Evolutionary conservation across 2,329 filamentous ascomycete species (phyloP).

Genomic region (Cladosporium velox): DNA sequence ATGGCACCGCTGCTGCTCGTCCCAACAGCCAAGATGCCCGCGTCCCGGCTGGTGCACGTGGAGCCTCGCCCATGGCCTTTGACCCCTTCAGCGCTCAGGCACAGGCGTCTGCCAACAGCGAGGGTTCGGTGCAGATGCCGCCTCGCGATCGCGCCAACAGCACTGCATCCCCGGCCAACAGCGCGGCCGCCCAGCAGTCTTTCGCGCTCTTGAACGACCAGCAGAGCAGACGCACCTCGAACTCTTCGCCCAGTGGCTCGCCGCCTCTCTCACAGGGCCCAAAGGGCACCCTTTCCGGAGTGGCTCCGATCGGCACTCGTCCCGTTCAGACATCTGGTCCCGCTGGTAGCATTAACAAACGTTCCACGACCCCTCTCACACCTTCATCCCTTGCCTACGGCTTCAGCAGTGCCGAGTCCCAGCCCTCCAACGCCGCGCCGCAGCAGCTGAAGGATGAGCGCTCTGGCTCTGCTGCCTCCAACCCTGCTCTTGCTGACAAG

Average conservation of each 20-base stretch:
- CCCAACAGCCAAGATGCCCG: slow-evolving; percentile 67
- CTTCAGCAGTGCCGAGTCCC: slow-evolving; percentile 57
- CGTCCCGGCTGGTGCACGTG: slow-evolving; percentile 60
- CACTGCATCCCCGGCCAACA: slow-evolving; percentile 79
- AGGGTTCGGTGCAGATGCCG: slow-evolving; percentile 56
- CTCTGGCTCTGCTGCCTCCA: slow-evolving; percentile 60
- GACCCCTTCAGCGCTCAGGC: slow-evolving; percentile 65
- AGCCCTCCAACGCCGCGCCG: slow-evolving; percentile 55
- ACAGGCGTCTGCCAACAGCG: slow-evolving; percentile 52
- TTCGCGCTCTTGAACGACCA: slow-evolving; percentile 53
- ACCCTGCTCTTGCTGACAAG: slow-evolving; percentile 54
- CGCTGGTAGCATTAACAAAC: slow-evolving; percentile 70
- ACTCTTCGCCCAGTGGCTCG: slow-evolving; percentile 81
- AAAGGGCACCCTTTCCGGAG: slow-evolving; percentile 61
- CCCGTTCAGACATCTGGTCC: slow-evolving; percentile 63
- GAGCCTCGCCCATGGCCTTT: slow-evolving; percentile 77
- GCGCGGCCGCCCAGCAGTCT: slow-evolving; percentile 51
- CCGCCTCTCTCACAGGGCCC: slow-evolving; percentile 67
- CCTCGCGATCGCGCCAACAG: slow-evolving; percentile 59
- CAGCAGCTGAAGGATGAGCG: slow-evolving; percentile 54
- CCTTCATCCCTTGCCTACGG: slow-evolving; percentile 84
- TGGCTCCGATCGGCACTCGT: slow-evolving; percentile 92
- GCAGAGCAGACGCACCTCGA: slow-evolving; percentile 75
- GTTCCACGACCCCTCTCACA: slow-evolving; percentile 78
- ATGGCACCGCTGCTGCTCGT: slow-evolving; percentile 65